These are phyloP conservation scores for Plenodomus lindquistii DNA, from an alignment of 2,329 filamentous ascomycete species.

Conservation along the genomic window DNA sequence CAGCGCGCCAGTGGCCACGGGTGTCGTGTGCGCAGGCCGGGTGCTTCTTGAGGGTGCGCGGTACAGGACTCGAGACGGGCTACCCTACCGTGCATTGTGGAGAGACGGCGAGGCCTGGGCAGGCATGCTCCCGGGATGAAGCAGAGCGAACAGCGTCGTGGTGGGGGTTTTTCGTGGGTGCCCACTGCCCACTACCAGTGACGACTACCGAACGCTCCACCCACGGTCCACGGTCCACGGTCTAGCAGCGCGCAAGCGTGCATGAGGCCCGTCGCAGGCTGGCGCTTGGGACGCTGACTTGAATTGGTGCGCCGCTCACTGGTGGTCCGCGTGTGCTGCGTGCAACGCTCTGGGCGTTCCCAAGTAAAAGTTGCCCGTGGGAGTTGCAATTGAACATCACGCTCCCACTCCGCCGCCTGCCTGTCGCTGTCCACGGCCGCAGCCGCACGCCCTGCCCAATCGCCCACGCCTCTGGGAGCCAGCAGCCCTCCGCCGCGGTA, in stretches of 20 bases:
- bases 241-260: no score
- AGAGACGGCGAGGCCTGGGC: no score
- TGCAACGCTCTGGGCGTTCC: constrained; percentile 10
- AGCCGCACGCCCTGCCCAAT: background rate
- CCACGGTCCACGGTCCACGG: no score
- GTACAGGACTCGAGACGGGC: no score
- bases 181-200: background rate
- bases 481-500: constrained; percentile 3
- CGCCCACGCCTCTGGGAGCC: background rate
- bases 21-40: background rate
- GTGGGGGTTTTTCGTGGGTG: constrained; percentile 27
- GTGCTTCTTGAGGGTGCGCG: no score
- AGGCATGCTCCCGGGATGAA: constrained; percentile 15
- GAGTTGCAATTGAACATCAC: background rate
- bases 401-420: background rate
- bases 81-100: no score
- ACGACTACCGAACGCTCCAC: constrained; percentile 11
- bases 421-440: background rate
- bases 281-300: constrained; percentile 21
- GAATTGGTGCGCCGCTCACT: constrained; percentile 31
- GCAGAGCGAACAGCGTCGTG: constrained; percentile 2
- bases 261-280: constrained; percentile 29
- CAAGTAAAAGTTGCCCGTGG: no score
- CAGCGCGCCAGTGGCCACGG: constrained; percentile 10
- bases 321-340: constrained; percentile 7